A percentile compares a stretch with the other conserved stretches of the same genome.
These are phyloP conservation scores for Paraconiothyrium brasiliense DNA, from an alignment of 2,329 filamentous ascomycete genomes.

Conservation along the genomic window DNA sequence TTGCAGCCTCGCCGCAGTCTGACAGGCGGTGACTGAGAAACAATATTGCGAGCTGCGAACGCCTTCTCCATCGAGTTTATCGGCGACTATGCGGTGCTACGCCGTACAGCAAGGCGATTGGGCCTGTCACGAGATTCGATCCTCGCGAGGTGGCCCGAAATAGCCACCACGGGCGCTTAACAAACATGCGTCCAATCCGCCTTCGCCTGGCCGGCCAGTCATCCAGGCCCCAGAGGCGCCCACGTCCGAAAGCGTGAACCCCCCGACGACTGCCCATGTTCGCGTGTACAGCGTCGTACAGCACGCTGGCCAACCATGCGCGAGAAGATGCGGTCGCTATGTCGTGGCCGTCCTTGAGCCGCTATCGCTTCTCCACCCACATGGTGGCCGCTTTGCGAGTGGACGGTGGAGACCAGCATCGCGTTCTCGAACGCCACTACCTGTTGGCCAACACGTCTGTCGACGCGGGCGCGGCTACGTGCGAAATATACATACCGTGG, in stretches of 20 bases:
- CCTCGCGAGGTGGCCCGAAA: constrained; percentile 33
- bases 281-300: constrained; percentile 22
- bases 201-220: constrained; percentile 26
- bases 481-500: constrained; percentile 45
- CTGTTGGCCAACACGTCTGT: constrained; percentile 34
- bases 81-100: constrained; percentile 40
- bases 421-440: constrained; percentile 42
- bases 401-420: constrained; percentile 41
- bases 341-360: constrained; percentile 49
- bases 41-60: constrained; percentile 5
- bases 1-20: constrained; percentile 5
- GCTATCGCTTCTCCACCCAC: constrained; percentile 41
- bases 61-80: constrained; percentile 27
- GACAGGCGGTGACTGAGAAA: not conserved
- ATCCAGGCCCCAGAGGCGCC: constrained; percentile 26
- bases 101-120: constrained; percentile 35
- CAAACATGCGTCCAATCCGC: constrained; percentile 43
- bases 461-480: constrained; percentile 41
- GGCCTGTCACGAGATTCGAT: constrained; percentile 26
- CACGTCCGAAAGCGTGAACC: constrained; percentile 33
- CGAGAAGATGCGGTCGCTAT: constrained; percentile 30
- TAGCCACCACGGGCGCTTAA: constrained; percentile 46
- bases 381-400: constrained; percentile 34
- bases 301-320: constrained; percentile 40
- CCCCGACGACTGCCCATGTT: constrained; percentile 30